Evolutionary conservation across 2,329 filamentous ascomycete species (phyloP), one percentile per base, ranked within the genome.

Genomic region (Helotiales sp.): DNA sequence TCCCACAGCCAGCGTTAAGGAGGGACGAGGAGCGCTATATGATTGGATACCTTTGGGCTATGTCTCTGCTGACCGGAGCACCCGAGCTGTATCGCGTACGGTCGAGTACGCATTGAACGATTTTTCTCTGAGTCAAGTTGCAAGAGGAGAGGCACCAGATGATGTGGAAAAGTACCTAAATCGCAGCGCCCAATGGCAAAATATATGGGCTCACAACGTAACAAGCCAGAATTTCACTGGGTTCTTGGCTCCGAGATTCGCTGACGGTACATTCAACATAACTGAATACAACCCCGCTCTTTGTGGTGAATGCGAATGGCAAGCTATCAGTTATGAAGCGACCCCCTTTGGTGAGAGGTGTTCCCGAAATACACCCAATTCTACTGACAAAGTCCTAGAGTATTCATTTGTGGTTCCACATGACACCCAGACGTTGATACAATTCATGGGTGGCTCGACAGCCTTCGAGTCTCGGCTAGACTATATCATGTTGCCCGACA

Each of bases 41-140:
- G 46, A 48, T 12, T 48, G 29, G 29, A 48, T 48, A 5, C 46
- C 46, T 5, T 13, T 48, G 25, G 40, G 40, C 17, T 33, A 30
- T 27, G 27, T 48, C 46, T 48, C 46, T 17, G 46, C 27, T 5
- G 46, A 48, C 17, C 30, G 25, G 31, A 48, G 46, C 15, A 90
- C 88, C 0, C 78, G 89, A 8, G 86, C 81, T 64, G 81, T 91
- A 27, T 89, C 85, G 2, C 79, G 89, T 2, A 91, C 88, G 0
- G 80, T 91, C 1, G 88, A 91, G 69, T 91, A 91, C 69, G 82
- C 85, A 9, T 91, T 91, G 71, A 84, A 91, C 63, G 89, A 91
- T 73, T 91, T 83, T 65, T 83, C 81, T 63, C 83, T 89, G 54
- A 77, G 83, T 30, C 46, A 48, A n/a, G 46, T 48, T 7, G 46